Base-by-base conservation (phyloP, 768 basidiomycete genomes). In the Albatrellus ellisii region DNA sequence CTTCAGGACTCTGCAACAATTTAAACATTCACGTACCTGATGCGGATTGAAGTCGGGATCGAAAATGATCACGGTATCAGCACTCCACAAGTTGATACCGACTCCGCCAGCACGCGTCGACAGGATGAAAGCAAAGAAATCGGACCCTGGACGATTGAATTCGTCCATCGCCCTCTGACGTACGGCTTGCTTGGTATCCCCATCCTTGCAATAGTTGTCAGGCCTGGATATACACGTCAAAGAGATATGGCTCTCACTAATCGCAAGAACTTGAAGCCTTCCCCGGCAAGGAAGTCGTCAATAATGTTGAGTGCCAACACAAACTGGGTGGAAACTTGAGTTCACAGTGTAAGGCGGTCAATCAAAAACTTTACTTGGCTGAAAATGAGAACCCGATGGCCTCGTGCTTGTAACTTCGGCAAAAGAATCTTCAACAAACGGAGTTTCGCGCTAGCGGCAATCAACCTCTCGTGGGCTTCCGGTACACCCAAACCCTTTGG, bases 21-120 rank as follows among this genome's bases (percentile, higher is more conserved):
- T 4, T 22, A 18, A 36, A 24, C 28, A 8, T 4, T n/a, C 36
- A 58, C 70, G 21, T 36, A 81, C 82, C 69, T 84, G 84, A 61
- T 95, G 90, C n/a, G 94, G 94, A 54, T 99, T 99, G 60, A 91
- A 99, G 63, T 99, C 95, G 0, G 91, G 90, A 56, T 99, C 94
- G 52, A 80, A 87, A 33, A 87, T 76, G 32, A 87, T 80, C 20
- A 88, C 88, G 0, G 88, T 90, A 56, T 94, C 90, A 14, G 90
- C 90, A 9, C 77, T 82, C 64, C 79, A 68, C 27, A 65, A 56
- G 46, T 71, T 65, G 48, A 69, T 68, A 5, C 70, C 69, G n/a
- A 52, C 50, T 2, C 48, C 50, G 4, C 50, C 50, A 15, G 94
- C 95, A 24, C 94, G 77, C 26, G 92, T 88, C 4, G 88, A 84